Evolutionary conservation across 176 grass and related monocot genomes (phyloP), one percentile per base, ranked within the genome.

Genomic region (Eragrostis curvula): DNA sequence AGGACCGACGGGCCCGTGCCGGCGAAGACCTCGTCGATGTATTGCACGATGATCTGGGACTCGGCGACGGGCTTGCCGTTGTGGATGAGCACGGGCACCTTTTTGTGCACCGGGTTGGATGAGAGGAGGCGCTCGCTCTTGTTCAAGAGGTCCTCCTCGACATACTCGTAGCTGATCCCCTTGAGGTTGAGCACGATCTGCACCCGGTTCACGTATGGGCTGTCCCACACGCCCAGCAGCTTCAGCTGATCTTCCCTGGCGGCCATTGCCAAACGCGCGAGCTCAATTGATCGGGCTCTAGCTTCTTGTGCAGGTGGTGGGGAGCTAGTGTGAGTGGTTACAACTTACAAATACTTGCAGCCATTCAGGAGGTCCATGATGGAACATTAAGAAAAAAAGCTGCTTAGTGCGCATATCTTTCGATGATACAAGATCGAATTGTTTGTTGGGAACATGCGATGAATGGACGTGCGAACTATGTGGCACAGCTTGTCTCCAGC

Each of bases 1-100:
- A 97, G 80, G 61, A 97, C 0, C 4, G 75, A 28, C 7, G 72
- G 77, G 30, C 77, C 32, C 9, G 24, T 47, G 23, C 36, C 2
- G 30, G 23, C 8, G 55, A 81, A 91, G 13, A 25, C 89, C 68
- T 96, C 94, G 7, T 96, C 90, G 49, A 96, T 46, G 71, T 96
- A 96, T 77, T 93, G 58, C 0, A 96, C 11, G 53, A 97, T 91
- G 71, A 93, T 25, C 66, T 71, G 68, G 2, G 90, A 97, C 79
- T 93, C 88, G 5, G 41, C n/a, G 52, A 93, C 7, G 16, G 83
- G 71, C 65, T 32, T 86, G 53, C 79, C 85, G 27, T 50, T 45
- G 85, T 96, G 93, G 84, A 96, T 83, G 57, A 96, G 79, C 66
- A 92, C 88, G 12, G 93, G 93, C 0, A 96, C 81, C 52, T 84